Percentiles rank a stretch among this genome's conserved stretches.
These are phyloP conservation scores for Malus sylvestris DNA, from an alignment of 306 rosid species.

Conservation along the genomic window DNA sequence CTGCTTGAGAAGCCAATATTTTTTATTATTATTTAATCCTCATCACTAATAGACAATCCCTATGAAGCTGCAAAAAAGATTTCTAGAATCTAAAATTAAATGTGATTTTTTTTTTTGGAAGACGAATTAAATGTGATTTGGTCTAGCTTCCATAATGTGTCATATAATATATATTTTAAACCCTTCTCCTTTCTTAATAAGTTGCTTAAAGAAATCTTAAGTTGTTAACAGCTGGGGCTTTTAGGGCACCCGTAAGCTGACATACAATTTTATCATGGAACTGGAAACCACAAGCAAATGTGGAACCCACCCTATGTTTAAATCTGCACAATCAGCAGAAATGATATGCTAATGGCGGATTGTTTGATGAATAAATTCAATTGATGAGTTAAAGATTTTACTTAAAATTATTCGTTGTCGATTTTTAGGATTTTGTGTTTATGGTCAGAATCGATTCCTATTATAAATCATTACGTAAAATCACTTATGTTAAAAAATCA, in stretches of 20 bases:
- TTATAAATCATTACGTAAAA: no score
- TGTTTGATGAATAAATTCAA: background rate
- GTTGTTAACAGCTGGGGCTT: constrained; percentile 45
- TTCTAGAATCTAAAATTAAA: constrained; percentile 21
- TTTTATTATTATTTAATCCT: background rate
- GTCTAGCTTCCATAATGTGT: background rate
- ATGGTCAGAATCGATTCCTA: no score
- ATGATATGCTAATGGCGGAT: background rate
- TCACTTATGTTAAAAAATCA: no score
- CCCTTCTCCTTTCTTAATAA: constrained; percentile 21
- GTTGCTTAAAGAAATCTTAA: constrained; percentile 13
- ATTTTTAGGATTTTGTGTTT: no score
- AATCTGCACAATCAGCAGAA: background rate
- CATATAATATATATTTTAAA: background rate
- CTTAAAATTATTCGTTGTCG: no score
- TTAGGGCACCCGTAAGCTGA: constrained; percentile 32
- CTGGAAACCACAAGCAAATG: constrained; percentile 51
- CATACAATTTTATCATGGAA: constrained; percentile 41
- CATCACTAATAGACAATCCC: constrained; percentile 10
- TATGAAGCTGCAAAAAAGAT: constrained; percentile 18
- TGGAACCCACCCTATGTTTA: constrained; percentile 15
- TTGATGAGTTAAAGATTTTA: no score
- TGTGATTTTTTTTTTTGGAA: background rate
- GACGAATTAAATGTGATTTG: constrained; percentile 22
- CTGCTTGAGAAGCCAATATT: constrained; percentile 5